Conservation (phyloP, 352 stramenopile species). For the Plasmopara muralis region DNA sequence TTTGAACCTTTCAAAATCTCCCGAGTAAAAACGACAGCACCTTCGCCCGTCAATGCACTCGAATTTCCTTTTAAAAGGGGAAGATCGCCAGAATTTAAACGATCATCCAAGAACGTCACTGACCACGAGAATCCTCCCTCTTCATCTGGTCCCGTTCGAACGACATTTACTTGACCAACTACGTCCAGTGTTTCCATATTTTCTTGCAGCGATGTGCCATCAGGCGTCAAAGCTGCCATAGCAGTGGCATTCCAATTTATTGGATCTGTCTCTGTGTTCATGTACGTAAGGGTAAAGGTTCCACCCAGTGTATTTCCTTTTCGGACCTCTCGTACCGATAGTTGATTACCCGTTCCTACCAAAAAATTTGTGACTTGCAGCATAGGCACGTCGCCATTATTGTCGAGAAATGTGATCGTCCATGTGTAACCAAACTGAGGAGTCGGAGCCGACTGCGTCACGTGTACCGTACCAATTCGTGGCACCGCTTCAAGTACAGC, state of each 20-base stretch:
- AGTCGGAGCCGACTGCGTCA: conserved; percentile 37
- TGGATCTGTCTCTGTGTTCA: conserved; percentile 21
- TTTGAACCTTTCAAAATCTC: conserved; percentile 66
- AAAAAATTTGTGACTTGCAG: conserved; percentile 56
- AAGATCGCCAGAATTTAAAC: conserved; percentile 55
- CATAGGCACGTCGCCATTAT: conserved; percentile 53
- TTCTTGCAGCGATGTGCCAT: conserved; percentile 68
- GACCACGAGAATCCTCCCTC: conserved; percentile 59
- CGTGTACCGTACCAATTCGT: conserved; percentile 56
- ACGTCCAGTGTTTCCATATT: conserved; percentile 57
- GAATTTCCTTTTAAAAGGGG: conserved; percentile 36
- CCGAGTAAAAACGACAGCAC: conserved; percentile 34
- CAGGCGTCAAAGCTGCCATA: conserved; percentile 27
- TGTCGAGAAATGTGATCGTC: conserved; percentile 72
- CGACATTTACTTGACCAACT: conserved; percentile 41
- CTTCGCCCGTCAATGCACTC: conserved; percentile 30
- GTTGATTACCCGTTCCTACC: conserved; percentile 46
- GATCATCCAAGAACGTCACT: conserved; percentile 75
- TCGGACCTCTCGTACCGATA: conserved; percentile 54
- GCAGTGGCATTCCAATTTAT: conserved; percentile 28
- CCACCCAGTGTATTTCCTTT: conserved; percentile 66
- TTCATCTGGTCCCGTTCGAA: conserved; percentile 45
- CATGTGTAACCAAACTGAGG: conserved; percentile 65
- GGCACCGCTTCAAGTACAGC: conserved; percentile 46
- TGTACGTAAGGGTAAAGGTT: conserved; percentile 54